Evolutionary conservation across 1,284 basidiomycete genomes (phyloP).

Genomic region (Pascua guehoae): DNA sequence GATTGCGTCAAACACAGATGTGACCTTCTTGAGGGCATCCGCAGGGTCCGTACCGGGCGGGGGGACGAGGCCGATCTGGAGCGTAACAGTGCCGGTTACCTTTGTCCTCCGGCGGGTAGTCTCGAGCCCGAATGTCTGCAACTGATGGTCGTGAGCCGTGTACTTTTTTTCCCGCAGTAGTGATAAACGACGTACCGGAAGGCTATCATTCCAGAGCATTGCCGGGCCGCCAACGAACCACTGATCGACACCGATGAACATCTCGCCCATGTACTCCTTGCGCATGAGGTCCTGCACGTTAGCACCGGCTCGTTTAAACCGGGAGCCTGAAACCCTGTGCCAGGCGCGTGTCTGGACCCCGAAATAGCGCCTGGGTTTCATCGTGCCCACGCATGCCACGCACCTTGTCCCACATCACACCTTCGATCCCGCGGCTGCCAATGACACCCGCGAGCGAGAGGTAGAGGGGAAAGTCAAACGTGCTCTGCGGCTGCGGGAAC

Average conservation of each 20-base stretch:
- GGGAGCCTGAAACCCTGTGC: too few relatives aligned
- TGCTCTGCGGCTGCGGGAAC: slow-evolving; percentile 68
- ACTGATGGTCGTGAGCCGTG: slow-evolving; percentile 4
- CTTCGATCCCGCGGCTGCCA: slow-evolving; percentile 64
- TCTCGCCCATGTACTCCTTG: slow-evolving; percentile 93
- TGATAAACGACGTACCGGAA: slow-evolving; percentile 30
- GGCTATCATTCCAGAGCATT: slow-evolving; percentile 35
- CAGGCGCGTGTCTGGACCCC: too few relatives aligned
- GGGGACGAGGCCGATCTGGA: slow-evolving; percentile 73
- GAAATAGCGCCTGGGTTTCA: too few relatives aligned
- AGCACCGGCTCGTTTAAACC: too few relatives aligned
- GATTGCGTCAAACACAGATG: slow-evolving; percentile 61
- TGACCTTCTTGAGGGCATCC: slow-evolving; percentile 29
- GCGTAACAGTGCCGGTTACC: slow-evolving; percentile 61
- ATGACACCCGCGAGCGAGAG: slow-evolving; percentile 68
- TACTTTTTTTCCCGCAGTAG: background rate
- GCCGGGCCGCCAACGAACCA: slow-evolving; percentile 65
- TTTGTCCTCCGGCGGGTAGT: slow-evolving; percentile 56
- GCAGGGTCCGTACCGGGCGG: slow-evolving; percentile 39
- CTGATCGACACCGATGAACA: slow-evolving; percentile 66
- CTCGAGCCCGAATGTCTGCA: slow-evolving; percentile 31
- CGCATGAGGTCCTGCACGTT: slow-evolving; percentile 55
- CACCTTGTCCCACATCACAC: slow-evolving; percentile 93
- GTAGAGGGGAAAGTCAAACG: slow-evolving; percentile 81
- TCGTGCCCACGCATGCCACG: slow-evolving; percentile 8